These are phyloP conservation scores for Dacryopinax spathularia DNA, from an alignment of 768 basidiomycete genomes.

Conservation along the genomic window DNA sequence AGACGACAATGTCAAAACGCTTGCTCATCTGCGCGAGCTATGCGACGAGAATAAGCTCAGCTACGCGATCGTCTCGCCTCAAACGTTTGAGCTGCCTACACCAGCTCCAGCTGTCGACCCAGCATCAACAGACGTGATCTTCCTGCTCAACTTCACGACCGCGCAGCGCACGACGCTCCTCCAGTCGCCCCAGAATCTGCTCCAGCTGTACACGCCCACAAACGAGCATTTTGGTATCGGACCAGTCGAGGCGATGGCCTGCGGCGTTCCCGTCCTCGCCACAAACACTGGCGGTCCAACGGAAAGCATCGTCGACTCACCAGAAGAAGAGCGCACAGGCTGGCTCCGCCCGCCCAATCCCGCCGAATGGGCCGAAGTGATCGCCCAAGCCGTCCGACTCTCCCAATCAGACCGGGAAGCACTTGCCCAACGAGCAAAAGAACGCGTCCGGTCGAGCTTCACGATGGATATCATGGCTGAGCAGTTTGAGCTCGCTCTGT, in stretches of 20 bases:
- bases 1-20: constrained; percentile 61
- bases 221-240: constrained; percentile 98
- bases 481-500: constrained; percentile 41
- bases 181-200: constrained; percentile 46
- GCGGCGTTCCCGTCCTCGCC: constrained; percentile 78
- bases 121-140: constrained; percentile 48
- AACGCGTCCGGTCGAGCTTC: constrained; percentile 51
- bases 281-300: constrained; percentile 79
- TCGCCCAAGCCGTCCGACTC: constrained; percentile 26
- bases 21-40: constrained; percentile 46
- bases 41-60: constrained; percentile 42
- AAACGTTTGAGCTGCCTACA: constrained; percentile 7
- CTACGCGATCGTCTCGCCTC: constrained; percentile 20
- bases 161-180: constrained; percentile 73
- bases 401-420: constrained; percentile 28
- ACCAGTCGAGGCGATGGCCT: constrained; percentile 88
- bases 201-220: constrained; percentile 78
- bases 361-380: constrained; percentile 52
- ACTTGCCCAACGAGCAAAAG: constrained; percentile 42
- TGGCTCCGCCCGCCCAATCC: constrained; percentile 55
- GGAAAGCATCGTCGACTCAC: constrained; percentile 55
- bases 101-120: constrained; percentile 13
- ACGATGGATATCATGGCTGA: constrained; percentile 62
- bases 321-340: constrained; percentile 45
- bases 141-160: constrained; percentile 86